Evolutionary conservation across 169 alveolate genomes (phyloP).

Genomic region (Eimeria zaria): DNA sequence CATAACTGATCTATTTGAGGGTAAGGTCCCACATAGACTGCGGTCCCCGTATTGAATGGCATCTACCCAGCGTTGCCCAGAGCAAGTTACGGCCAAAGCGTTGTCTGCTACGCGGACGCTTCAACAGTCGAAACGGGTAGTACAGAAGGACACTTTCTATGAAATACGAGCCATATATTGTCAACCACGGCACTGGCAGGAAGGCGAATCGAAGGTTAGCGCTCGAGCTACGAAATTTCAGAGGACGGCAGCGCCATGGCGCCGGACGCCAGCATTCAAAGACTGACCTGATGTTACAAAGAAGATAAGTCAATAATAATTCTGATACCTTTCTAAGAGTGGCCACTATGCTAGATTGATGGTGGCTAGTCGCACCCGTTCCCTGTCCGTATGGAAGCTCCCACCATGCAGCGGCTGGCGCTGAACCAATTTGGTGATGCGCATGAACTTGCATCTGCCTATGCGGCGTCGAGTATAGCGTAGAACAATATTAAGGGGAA

Average conservation of each 20-base stretch:
- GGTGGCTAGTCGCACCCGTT: slow-evolving; percentile 39
- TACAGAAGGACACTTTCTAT: neutral
- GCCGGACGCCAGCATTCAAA: slow-evolving; percentile 32
- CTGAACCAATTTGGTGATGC: slow-evolving; percentile 17
- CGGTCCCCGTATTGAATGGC: neutral
- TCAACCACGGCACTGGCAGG: slow-evolving; percentile 19
- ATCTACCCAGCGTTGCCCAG: slow-evolving; percentile 18
- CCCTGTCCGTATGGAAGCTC: slow-evolving; percentile 31
- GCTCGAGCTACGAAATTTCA: slow-evolving; percentile 48
- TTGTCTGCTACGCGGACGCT: neutral
- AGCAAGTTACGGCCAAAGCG: slow-evolving; percentile 19
- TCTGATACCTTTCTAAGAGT: neutral
- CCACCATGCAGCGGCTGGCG: slow-evolving; percentile 55
- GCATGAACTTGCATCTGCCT: slow-evolving; percentile 25
- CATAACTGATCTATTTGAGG: slow-evolving; percentile 10
- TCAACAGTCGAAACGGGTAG: slow-evolving; percentile 1
- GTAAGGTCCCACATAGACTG: neutral
- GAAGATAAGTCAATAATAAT: slow-evolving; percentile 9
- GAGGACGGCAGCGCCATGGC: slow-evolving; percentile 19
- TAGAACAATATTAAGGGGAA: neutral
- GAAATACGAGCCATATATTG: slow-evolving; percentile 6
- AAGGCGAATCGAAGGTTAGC: slow-evolving; percentile 69
- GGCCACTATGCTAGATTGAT: slow-evolving; percentile 9
- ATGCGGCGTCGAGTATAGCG: neutral
- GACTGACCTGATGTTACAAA: slow-evolving; percentile 49